Evolutionary conservation across 177 flowering plant species (phyloP).

Genomic region (Tripterygium wilfordii): DNA sequence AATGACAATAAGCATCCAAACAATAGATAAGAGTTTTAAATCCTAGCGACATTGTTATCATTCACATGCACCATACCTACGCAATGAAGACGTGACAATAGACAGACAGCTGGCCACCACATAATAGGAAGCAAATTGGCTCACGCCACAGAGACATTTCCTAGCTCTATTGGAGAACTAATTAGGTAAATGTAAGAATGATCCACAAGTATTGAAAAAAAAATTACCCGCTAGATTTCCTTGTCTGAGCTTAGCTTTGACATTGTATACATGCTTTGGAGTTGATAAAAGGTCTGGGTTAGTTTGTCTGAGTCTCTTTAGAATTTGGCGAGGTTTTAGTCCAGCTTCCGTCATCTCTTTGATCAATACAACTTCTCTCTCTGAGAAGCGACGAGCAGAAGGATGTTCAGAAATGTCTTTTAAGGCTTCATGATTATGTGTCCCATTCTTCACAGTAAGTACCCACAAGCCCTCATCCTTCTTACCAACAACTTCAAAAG

Average conservation of each 20-base stretch:
- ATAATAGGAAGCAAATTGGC: too few species aligned
- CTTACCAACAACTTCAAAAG: slow-evolving; percentile 32
- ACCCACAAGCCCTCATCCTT: slow-evolving; percentile 39
- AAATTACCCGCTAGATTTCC: slow-evolving; percentile 25
- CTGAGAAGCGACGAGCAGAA: slow-evolving; percentile 32
- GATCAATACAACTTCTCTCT: slow-evolving; percentile 21
- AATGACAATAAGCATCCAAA: too few species aligned
- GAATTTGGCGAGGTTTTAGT: slow-evolving; percentile 36
- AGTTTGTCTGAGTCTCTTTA: slow-evolving; percentile 28
- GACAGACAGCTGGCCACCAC: not conserved
- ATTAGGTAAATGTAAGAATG: not conserved
- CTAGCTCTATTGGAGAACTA: not conserved
- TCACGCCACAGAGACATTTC: not conserved
- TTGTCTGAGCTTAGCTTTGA: slow-evolving; percentile 32
- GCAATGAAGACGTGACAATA: too few species aligned
- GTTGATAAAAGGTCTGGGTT: slow-evolving; percentile 32
- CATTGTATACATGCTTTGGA: slow-evolving; percentile 34
- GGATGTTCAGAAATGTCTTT: slow-evolving; percentile 33
- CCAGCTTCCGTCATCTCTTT: slow-evolving; percentile 37
- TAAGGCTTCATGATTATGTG: slow-evolving; percentile 35
- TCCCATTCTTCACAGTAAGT: slow-evolving; percentile 25
- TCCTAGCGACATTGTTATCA: too few species aligned
- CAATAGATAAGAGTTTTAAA: too few species aligned
- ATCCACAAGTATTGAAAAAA: not conserved
- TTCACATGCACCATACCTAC: too few species aligned